Percentiles rank a stretch among this genome's conserved stretches.
Evolutionary conservation across 371 early-diverging fungal genomes (phyloP).

Genomic region (Rhizopus arrhizus): DNA sequence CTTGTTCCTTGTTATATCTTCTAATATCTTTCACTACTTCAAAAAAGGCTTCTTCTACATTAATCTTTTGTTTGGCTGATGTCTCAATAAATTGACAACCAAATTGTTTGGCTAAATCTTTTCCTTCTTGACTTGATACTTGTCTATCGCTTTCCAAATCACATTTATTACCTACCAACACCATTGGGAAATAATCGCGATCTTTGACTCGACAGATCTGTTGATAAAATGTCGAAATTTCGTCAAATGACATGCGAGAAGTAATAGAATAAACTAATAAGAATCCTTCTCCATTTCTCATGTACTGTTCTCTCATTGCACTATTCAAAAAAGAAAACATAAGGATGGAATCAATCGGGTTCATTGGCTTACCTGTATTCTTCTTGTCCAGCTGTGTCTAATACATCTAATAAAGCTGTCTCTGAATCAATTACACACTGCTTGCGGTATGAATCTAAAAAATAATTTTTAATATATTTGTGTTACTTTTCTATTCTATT

Average conservation of each 20-base stretch:
- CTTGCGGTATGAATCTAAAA: slow-evolving; percentile 86
- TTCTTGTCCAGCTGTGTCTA: slow-evolving; percentile 94
- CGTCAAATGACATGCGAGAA: slow-evolving; percentile 76
- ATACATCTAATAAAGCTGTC: slow-evolving; percentile 81
- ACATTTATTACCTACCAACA: slow-evolving; percentile 94
- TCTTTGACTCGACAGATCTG: slow-evolving; percentile 87
- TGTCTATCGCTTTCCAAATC: slow-evolving; percentile 84
- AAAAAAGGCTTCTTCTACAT: slow-evolving; percentile 92
- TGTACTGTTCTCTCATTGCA: slow-evolving; percentile 27
- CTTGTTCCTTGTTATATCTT: slow-evolving; percentile 38
- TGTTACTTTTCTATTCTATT: neutral
- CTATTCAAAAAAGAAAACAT: slow-evolving; percentile 1
- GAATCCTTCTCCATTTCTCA: slow-evolving; percentile 66
- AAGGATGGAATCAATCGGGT: slow-evolving; percentile 32
- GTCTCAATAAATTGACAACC: slow-evolving; percentile 73
- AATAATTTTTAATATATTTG: slow-evolving; percentile 1
- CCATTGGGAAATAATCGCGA: slow-evolving; percentile 80
- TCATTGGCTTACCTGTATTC: slow-evolving; percentile 69
- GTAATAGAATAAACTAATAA: slow-evolving; percentile 70
- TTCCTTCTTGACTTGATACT: slow-evolving; percentile 35
- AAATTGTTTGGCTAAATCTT: slow-evolving; percentile 30
- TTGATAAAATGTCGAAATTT: slow-evolving; percentile 75
- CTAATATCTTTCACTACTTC: slow-evolving; percentile 78
- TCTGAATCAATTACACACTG: slow-evolving; percentile 86
- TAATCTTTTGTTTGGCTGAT: slow-evolving; percentile 83